A percentile compares a stretch with the other conserved stretches of the same genome.
Conservation (phyloP, 306 rosid genomes). For the Citrullus colocynthis region DNA sequence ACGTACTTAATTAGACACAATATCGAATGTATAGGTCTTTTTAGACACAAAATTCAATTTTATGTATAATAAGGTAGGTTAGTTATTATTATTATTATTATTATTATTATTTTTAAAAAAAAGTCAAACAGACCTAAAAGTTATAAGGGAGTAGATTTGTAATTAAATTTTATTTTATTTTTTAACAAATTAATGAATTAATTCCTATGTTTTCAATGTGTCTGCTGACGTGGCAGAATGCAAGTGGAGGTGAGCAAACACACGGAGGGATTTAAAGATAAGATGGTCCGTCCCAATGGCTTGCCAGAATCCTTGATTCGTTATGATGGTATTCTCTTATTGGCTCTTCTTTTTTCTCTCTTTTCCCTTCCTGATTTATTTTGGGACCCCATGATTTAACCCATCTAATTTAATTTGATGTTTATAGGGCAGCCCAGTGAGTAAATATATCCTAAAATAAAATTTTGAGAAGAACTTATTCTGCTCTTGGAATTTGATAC, state of each 20-base stretch:
- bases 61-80: no score
- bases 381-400: background rate
- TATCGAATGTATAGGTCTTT: no score
- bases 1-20: no score
- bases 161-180: no score
- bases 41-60: no score
- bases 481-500: background rate
- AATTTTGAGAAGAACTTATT: background rate
- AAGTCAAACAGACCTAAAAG: no score
- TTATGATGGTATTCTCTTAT: conserved; percentile 53
- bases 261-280: conserved; percentile 84
- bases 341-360: background rate
- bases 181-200: no score
- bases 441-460: background rate
- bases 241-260: conserved; percentile 99
- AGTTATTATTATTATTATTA: no score
- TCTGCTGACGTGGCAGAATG: conserved; percentile 51
- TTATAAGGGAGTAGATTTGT: background rate
- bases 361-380: background rate
- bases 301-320: conserved; percentile 87
- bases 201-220: background rate
- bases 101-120: no score
- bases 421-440: background rate
- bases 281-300: conserved; percentile 89
- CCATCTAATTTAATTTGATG: conserved; percentile 1